Base-by-base conservation (phyloP, 257 asterid species). In the Nicotiana knightiana region DNA sequence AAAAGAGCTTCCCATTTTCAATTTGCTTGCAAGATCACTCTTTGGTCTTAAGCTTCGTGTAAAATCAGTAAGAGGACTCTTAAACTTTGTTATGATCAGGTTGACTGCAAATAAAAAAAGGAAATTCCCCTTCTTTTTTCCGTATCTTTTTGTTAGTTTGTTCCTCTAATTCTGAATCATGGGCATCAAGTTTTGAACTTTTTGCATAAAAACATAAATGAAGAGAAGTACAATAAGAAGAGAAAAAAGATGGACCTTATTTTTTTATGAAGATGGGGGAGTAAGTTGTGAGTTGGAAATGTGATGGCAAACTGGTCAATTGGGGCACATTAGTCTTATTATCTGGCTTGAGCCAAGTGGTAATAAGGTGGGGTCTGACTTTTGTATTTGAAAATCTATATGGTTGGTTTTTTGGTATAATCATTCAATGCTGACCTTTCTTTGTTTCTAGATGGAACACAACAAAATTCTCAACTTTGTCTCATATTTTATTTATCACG, bases 381-480 rank as follows among this genome's bases (percentile, higher is more conserved):
- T 65, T 48, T 65, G 26, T n/a, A 39, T 43, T 73, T 9, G 81
- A 66, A 66, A 75, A 24, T 82, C 71, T 76, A 63, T 39, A 84
- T 54, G 59, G 86, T 82, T 75, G 79, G 82, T 81, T 82, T 37
- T 84, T 55, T 82, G 66, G 81, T 81, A 57, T 83, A 80, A 64
- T 76, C 76, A 67, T 66, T 79, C 85, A 30, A 80, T 67, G 59
- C 46, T 48, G 32, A 77, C 30, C 58, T 46, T 32, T 70, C 33
- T 58, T 6, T 67, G 77, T 46, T 80, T 71, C 61, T 70, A 64
- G 76, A 67, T 67, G 48, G n/a, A 57, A 78, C 39, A 62, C 35
- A 16, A 3, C 65, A 37, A 32, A 64, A 67, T 70, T 67, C 63
- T 64, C 32, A n/a, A 33, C 68, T 66, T 59, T 85, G 81, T 64